phyloP scores from a whole-genome alignment of 257 asterid genomes.

The Forsythia viridissima region DNA sequence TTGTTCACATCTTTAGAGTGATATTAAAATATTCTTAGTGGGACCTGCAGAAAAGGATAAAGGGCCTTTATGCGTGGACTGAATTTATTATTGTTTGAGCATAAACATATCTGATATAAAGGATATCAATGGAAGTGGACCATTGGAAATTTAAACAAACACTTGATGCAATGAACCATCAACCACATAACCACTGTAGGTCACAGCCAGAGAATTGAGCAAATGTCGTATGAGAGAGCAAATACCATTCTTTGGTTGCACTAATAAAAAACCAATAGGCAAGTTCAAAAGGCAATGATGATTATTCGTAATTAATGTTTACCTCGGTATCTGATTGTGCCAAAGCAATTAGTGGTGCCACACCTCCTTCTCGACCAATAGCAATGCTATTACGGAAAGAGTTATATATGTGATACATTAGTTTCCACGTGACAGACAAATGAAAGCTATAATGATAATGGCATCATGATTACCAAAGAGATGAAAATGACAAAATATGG shows the following conservation, averaged over 20 bases:
- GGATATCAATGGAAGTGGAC: neutral
- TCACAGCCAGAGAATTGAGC: constrained; percentile 7
- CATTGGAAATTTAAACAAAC: neutral
- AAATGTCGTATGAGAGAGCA: neutral
- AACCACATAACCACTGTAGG: no score
- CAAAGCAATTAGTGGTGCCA: constrained; percentile 74
- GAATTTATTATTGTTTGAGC: no score
- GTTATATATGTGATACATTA: neutral
- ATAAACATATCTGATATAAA: neutral
- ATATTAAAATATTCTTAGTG: neutral
- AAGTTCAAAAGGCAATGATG: constrained; percentile 3
- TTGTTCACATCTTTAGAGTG: neutral
- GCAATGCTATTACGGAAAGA: constrained; percentile 61
- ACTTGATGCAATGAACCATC: neutral
- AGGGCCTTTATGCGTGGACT: no score
- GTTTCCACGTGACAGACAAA: neutral
- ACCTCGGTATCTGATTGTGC: constrained; percentile 79
- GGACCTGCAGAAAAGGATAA: neutral
- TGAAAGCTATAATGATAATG: no score
- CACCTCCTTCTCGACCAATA: constrained; percentile 92
- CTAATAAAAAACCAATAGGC: constrained; percentile 5
- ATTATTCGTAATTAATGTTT: constrained; percentile 2
- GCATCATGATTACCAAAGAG: no score
- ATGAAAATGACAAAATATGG: no score
- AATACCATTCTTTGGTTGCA: neutral